Base-by-base conservation (phyloP, 148 eudicot genomes). In the Arbutus unedo region DNA sequence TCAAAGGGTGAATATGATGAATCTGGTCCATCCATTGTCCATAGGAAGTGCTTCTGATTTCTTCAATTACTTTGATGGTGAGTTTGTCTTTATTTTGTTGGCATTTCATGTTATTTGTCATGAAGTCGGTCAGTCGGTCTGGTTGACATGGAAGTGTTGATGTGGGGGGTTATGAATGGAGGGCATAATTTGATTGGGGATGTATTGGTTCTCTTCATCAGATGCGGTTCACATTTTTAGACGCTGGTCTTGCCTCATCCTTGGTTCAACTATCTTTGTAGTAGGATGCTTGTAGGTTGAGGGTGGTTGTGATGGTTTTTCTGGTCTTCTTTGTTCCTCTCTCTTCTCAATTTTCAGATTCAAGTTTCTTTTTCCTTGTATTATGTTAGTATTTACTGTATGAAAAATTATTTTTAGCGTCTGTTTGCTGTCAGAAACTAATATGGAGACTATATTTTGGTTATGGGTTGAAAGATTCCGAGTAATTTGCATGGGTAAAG, bases 11-110 rank as follows among this genome's bases (percentile, higher is more conserved):
- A 86, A 79, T 86, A 86, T 49, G 88, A 86, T 19, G 88, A 86
- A 53, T 86, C 84, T 56, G 88, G 88, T 51, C 84, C 88, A 43
- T 73, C 88, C n/a, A 86, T 86, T 77, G 88, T 86, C 60, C 88
- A 86, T 74, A 86, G 86, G 86, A 86, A 86, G 83, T 82, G 87
- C 78, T 85, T 85, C 80, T 82, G 25, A 85, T 84, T 77, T 85
- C 48, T 76, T 14, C 19, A 3, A 41, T 57, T 74, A 76, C 73
- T 43, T 81, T 73, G 44, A 13, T 82, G 84, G 84, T 74, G 84
- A 82, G 84, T 74, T 82, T 19, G 3, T 56, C 7, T 56, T 60
- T 44, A 31, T 82, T 66, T 62, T 49, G 80, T 82, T 76, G 75
- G 81, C 66, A 64, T 82, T 76, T 67, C 45, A 51, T 77, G 76